phyloP scores from a whole-genome alignment of 441 rosid species.

The Gossypium gossypioides region DNA sequence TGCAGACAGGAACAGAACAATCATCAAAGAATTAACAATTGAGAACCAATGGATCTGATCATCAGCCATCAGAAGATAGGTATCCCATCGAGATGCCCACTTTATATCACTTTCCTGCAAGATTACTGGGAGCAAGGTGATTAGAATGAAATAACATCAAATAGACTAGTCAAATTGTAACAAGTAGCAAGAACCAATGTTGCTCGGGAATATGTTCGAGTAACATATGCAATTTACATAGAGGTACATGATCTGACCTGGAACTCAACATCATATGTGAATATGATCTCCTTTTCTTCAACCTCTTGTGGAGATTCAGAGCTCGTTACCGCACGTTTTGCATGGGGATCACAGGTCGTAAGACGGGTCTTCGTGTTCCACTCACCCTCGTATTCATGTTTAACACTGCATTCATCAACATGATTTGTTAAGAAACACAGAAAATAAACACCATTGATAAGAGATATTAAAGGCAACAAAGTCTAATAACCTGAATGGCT shows the following conservation, averaged over 20 bases:
- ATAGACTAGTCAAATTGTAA: neutral
- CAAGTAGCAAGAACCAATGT: neutral
- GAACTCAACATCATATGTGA: conserved; percentile 82
- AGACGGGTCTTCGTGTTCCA: conserved; percentile 71
- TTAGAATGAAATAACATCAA: neutral
- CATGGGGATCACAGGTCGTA: conserved; percentile 78
- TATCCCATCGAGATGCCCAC: conserved; percentile 96
- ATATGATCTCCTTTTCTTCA: conserved; percentile 59
- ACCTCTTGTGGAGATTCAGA: conserved; percentile 79
- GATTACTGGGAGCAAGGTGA: conserved; percentile 3
- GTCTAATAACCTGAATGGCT: conserved; percentile 58
- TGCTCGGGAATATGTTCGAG: neutral
- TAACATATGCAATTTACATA: neutral
- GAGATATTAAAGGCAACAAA: neutral
- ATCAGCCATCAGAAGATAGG: conserved; percentile 84
- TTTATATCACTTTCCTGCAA: conserved; percentile 74
- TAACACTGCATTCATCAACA: conserved; percentile 46
- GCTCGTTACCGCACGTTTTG: conserved; percentile 60
- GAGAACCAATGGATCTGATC: conserved; percentile 97
- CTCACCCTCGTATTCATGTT: conserved; percentile 68
- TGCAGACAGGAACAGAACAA: conserved; percentile 88
- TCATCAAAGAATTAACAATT: conserved; percentile 81
- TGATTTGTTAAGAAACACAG: neutral
- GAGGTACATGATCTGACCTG: conserved; percentile 32
- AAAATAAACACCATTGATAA: neutral